Conservation (phyloP, 2,329 filamentous ascomycete genomes). For the Pseudocercospora eumusae region DNA sequence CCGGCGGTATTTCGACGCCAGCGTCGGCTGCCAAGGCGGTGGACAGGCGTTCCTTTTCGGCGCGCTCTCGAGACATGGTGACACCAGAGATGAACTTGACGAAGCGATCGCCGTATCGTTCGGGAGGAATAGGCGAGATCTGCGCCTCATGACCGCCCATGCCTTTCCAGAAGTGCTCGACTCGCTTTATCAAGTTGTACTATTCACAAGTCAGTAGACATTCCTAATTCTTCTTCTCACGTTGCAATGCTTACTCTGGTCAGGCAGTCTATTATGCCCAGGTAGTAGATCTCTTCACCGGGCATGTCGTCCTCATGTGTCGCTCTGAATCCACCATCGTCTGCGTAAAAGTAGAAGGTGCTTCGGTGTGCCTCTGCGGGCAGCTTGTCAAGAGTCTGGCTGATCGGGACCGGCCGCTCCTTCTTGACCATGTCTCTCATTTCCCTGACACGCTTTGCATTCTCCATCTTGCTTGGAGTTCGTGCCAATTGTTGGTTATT, state of each 20-base stretch:
- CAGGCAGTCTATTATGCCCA: conserved; percentile 96
- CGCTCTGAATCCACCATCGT: conserved; percentile 89
- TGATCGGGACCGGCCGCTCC: conserved; percentile 91
- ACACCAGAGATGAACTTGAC: conserved; percentile 87
- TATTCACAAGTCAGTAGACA: conserved; percentile 41
- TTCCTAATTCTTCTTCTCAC: background rate
- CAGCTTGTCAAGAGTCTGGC: conserved; percentile 79
- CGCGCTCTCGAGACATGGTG: conserved; percentile 87
- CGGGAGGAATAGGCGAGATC: conserved; percentile 88
- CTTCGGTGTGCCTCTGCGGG: conserved; percentile 76
- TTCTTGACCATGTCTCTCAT: conserved; percentile 88
- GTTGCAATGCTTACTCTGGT: conserved; percentile 76
- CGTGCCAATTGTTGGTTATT: conserved; percentile 62
- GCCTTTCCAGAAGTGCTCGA: conserved; percentile 97
- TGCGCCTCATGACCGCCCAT: conserved; percentile 78
- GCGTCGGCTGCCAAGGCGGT: conserved; percentile 30
- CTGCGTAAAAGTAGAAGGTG: conserved; percentile 79
- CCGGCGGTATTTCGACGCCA: conserved; percentile 26
- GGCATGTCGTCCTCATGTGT: conserved; percentile 85
- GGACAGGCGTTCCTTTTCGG: conserved; percentile 52
- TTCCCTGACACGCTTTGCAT: conserved; percentile 84
- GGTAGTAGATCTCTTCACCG: conserved; percentile 93
- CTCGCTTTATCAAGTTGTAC: conserved; percentile 93
- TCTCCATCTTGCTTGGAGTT: conserved; percentile 92
- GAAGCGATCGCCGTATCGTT: conserved; percentile 91